These are phyloP conservation scores for Botryobasidium botryosum DNA, from an alignment of 768 basidiomycete species.

Conservation along the genomic window DNA sequence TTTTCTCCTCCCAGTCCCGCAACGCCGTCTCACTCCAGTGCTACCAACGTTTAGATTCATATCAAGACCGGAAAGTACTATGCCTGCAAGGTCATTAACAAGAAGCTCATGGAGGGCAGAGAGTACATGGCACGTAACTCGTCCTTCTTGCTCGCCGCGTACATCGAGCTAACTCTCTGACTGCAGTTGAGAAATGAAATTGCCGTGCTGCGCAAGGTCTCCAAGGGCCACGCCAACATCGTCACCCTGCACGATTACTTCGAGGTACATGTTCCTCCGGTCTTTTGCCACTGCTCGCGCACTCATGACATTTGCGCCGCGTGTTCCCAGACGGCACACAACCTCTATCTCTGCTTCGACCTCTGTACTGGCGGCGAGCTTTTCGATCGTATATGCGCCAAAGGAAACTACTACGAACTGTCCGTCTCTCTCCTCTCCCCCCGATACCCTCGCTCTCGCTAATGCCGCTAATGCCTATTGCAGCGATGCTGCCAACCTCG, in stretches of 20 bases:
- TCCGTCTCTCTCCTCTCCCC: constrained; percentile 23
- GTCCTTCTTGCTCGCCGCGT: neutral
- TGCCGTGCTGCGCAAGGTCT: constrained; percentile 81
- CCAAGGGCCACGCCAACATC: constrained; percentile 76
- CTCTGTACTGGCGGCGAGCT: constrained; percentile 95
- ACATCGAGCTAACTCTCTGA: neutral
- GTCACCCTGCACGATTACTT: constrained; percentile 95
- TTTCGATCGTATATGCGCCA: constrained; percentile 97
- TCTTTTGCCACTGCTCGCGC: neutral
- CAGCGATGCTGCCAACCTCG: constrained; percentile 77
- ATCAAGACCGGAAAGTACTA: constrained; percentile 87
- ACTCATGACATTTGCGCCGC: neutral
- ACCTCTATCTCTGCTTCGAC: constrained; percentile 89
- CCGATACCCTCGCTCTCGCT: neutral
- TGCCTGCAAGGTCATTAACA: constrained; percentile 99
- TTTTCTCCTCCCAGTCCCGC: no score
- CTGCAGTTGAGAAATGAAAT: constrained; percentile 90
- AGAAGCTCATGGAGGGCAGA: constrained; percentile 94
- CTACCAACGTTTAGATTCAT: no score
- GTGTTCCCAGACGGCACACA: constrained; percentile 56
- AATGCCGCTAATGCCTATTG: neutral
- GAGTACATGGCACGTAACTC: constrained; percentile 74
- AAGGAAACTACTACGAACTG: constrained; percentile 94
- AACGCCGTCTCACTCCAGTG: no score
- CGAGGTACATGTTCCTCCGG: constrained; percentile 36